These are phyloP conservation scores for Lactarius sp. DNA, from an alignment of 768 basidiomycete species.

Conservation along the genomic window DNA sequence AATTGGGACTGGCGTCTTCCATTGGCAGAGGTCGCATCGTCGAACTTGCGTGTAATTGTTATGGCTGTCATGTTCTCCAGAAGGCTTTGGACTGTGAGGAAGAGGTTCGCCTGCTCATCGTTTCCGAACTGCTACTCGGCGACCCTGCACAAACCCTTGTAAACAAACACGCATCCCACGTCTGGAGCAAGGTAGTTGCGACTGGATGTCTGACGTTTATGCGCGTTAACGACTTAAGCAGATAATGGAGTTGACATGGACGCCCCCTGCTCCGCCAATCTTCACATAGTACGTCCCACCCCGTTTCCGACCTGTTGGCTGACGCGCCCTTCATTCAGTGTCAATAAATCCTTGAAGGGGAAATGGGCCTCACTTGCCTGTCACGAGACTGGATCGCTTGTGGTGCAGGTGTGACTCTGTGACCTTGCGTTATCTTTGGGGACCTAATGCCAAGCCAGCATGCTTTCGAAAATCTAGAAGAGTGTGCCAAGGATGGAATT, in stretches of 20 bases:
- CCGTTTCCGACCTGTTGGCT: not conserved
- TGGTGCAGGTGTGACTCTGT: constrained; percentile 60
- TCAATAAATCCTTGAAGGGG: constrained; percentile 82
- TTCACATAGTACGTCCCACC: constrained; percentile 66
- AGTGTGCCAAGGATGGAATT: constrained; percentile 78
- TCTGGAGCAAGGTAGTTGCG: constrained; percentile 74
- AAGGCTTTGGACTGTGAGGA: constrained; percentile 90
- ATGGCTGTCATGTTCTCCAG: constrained; percentile 85
- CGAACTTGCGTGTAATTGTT: constrained; percentile 83
- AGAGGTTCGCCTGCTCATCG: constrained; percentile 75
- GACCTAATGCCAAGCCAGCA: constrained; percentile 43
- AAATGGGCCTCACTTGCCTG: constrained; percentile 88
- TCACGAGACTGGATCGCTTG: constrained; percentile 85
- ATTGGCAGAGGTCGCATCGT: constrained; percentile 66
- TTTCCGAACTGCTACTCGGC: constrained; percentile 76
- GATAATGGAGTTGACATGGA: constrained; percentile 92
- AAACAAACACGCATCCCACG: constrained; percentile 88
- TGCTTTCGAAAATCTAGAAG: constrained; percentile 81
- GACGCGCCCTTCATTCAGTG: constrained; percentile 40
- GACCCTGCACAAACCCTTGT: constrained; percentile 84
- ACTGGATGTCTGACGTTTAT: constrained; percentile 9
- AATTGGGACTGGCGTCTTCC: not conserved
- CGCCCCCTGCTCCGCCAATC: constrained; percentile 80
- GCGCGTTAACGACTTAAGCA: constrained; percentile 29
- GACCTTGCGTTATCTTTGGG: not conserved